Conservation (phyloP, 345 rosid species). For the Syzygium aqueum region DNA sequence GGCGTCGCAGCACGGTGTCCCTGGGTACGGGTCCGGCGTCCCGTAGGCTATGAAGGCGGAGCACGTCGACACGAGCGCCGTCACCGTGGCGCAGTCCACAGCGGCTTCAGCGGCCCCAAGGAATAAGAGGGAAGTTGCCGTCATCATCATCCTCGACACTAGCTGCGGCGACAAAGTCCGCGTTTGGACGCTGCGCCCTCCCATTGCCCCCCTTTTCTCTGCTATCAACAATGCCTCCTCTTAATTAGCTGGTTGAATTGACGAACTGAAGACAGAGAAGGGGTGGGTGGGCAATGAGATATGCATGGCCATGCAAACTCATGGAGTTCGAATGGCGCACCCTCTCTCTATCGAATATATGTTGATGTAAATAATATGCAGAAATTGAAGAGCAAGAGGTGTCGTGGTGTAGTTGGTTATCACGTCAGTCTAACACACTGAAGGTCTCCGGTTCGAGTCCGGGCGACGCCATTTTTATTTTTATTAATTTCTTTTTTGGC, state of each 20-base stretch:
- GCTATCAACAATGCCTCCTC: neutral
- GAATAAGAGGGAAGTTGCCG: slow-evolving; percentile 2
- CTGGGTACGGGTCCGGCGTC: slow-evolving; percentile 46
- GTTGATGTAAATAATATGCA: accelerated
- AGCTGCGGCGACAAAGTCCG: neutral
- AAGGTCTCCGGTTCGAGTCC: slow-evolving; percentile 94
- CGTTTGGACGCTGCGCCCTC: neutral
- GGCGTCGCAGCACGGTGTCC: slow-evolving; percentile 49
- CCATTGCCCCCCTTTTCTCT: neutral
- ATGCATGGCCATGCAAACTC: neutral
- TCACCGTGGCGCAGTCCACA: slow-evolving; percentile 47
- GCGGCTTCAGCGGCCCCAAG: neutral
- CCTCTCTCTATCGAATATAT: accelerated
- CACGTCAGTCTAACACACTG: slow-evolving; percentile 98
- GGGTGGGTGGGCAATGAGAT: neutral
- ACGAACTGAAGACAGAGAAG: neutral
- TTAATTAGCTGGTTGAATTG: neutral
- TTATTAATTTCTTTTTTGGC: neutral
- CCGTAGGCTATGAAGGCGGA: slow-evolving; percentile 37
- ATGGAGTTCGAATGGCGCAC: neutral
- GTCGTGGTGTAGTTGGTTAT: slow-evolving; percentile 99
- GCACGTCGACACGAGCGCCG: slow-evolving; percentile 33
- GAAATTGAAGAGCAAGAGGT: neutral
- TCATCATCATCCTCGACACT: neutral
- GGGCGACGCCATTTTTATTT: slow-evolving; percentile 56